phyloP scores from a whole-genome alignment of 2,329 filamentous ascomycete genomes.

The Neofusicoccum ribis region DNA sequence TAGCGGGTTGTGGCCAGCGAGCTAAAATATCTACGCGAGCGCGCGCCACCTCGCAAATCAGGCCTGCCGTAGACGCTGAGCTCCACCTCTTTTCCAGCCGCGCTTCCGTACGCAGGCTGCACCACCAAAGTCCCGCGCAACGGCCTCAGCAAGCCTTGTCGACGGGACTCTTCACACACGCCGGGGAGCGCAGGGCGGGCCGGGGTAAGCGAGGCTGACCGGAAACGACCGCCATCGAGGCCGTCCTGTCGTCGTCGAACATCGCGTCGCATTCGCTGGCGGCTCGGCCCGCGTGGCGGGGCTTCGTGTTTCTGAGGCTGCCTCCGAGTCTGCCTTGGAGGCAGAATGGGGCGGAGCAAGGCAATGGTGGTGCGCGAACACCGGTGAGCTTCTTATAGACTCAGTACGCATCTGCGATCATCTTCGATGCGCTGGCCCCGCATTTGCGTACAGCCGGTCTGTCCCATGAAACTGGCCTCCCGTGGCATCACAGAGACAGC shows the following conservation, averaged over 20 bases:
- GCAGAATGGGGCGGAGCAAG: background rate
- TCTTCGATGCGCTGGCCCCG: background rate
- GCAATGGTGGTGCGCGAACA: slow-evolving; percentile 2
- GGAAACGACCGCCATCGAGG: background rate
- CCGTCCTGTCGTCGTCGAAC: background rate
- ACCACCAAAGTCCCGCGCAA: background rate
- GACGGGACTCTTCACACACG: too few species aligned
- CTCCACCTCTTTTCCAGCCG: background rate
- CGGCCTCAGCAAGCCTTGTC: background rate
- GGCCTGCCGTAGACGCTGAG: background rate
- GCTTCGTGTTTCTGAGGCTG: background rate
- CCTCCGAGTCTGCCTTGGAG: background rate
- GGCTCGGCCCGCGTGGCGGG: background rate
- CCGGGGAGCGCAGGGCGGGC: background rate
- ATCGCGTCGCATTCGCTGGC: background rate
- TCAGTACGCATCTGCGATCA: background rate
- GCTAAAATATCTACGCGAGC: background rate
- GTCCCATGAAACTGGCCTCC: background rate
- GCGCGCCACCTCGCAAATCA: background rate
- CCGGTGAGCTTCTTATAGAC: slow-evolving; percentile 8
- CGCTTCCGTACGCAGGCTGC: background rate
- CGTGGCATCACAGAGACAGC: background rate
- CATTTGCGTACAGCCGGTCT: background rate
- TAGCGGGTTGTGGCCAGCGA: background rate
- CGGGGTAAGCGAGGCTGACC: slow-evolving; percentile 10